Evolutionary conservation across 148 eudicot species (phyloP).

Genomic region (Nepenthes mirabilis): DNA sequence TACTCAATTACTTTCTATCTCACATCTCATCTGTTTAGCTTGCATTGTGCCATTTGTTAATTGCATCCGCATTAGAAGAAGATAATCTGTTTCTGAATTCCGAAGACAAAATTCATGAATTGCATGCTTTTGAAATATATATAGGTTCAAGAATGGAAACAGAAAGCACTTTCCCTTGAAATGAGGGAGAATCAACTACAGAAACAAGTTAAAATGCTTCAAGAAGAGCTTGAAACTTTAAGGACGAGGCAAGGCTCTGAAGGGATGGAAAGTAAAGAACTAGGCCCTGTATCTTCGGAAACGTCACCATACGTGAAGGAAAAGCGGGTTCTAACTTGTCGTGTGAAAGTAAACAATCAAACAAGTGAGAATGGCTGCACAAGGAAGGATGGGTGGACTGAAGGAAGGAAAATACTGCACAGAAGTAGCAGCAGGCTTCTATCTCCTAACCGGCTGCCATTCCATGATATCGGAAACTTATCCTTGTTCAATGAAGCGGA

Average conservation of each 20-base stretch:
- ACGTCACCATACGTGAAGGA: slow-evolving; percentile 45
- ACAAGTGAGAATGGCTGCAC: slow-evolving; percentile 10
- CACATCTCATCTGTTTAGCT: not conserved
- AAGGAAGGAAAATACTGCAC: slow-evolving; percentile 18
- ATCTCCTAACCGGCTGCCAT: slow-evolving; percentile 35
- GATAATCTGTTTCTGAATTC: not conserved
- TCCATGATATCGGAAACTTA: slow-evolving; percentile 53
- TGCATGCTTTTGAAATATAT: not conserved
- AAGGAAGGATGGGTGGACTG: slow-evolving; percentile 4
- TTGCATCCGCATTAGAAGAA: not conserved
- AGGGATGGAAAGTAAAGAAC: slow-evolving; percentile 9
- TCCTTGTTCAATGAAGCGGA: slow-evolving; percentile 42
- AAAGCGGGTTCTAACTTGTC: slow-evolving; percentile 32
- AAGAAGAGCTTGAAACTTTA: slow-evolving; percentile 28
- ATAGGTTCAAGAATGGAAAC: slow-evolving; percentile 69
- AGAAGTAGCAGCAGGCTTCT: slow-evolving; percentile 7
- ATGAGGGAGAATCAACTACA: slow-evolving; percentile 37
- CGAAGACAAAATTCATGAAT: too few species aligned
- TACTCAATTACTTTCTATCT: not conserved
- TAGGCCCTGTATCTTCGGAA: slow-evolving; percentile 36
- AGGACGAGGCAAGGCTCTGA: slow-evolving; percentile 12
- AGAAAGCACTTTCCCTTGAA: slow-evolving; percentile 36
- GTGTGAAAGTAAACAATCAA: slow-evolving; percentile 33
- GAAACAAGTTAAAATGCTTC: slow-evolving; percentile 26
- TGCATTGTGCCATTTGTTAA: not conserved